Conservation (phyloP, 75 land plant genomes). For the Sequoiadendron giganteum region DNA sequence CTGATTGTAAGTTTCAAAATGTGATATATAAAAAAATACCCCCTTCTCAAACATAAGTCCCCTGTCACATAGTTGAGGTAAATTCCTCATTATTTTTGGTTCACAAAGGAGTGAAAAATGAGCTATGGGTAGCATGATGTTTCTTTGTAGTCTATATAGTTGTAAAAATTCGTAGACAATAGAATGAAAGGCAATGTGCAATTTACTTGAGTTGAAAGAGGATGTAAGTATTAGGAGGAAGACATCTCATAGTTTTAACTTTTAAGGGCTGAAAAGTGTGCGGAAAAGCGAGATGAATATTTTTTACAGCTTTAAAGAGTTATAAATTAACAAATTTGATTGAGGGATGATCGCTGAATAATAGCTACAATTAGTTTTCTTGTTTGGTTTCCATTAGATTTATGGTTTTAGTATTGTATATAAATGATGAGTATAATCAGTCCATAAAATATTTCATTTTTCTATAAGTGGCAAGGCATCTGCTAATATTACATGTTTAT, state of each 20-base stretch:
- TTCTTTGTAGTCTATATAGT: background rate
- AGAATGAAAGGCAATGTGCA: background rate
- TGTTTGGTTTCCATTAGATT: background rate
- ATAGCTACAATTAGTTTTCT: background rate
- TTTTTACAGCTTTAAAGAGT: no score
- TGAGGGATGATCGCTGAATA: background rate
- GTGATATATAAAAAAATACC: background rate
- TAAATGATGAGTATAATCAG: background rate
- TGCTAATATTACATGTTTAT: no score
- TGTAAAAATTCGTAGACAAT: background rate
- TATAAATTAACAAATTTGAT: no score
- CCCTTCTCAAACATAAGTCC: background rate
- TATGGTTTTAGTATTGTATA: background rate
- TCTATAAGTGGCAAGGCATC: no score
- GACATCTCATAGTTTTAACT: background rate
- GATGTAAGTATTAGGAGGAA: background rate
- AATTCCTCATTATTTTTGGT: background rate
- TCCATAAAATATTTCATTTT: no score
- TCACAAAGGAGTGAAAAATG: background rate
- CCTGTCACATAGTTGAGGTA: background rate
- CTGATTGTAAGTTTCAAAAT: background rate
- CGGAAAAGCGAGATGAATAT: no score
- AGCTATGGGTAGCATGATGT: background rate
- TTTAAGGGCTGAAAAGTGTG: background rate
- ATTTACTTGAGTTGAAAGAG: no score